phyloP scores from a whole-genome alignment of 495 filamentous ascomycete species.

The Physcia stellaris region DNA sequence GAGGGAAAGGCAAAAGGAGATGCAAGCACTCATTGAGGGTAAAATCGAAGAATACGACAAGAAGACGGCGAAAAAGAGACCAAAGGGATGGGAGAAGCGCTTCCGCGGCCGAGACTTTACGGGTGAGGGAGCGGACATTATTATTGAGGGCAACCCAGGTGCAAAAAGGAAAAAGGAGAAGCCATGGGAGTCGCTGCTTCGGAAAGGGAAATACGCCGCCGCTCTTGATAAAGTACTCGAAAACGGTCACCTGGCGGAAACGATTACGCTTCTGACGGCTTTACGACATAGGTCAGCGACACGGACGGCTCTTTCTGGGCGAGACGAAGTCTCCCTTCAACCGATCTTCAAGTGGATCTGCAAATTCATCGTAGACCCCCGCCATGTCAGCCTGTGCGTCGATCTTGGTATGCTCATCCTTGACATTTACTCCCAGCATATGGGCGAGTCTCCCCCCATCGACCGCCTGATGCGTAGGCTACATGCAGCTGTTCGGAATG shows the following conservation, averaged over 20 bases:
- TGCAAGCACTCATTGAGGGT: slow-evolving; percentile 70
- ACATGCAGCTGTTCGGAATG: slow-evolving; percentile 51
- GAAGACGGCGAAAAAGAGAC: slow-evolving; percentile 51
- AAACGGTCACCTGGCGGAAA: slow-evolving; percentile 41
- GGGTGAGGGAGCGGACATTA: slow-evolving; percentile 74
- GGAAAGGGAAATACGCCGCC: slow-evolving; percentile 58
- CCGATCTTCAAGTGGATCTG: slow-evolving; percentile 75
- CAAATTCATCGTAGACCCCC: slow-evolving; percentile 63
- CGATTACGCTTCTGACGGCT: slow-evolving; percentile 66
- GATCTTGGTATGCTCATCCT: slow-evolving; percentile 69
- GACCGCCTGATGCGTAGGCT: slow-evolving; percentile 50
- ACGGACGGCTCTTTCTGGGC: slow-evolving; percentile 60
- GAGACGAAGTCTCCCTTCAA: slow-evolving; percentile 71
- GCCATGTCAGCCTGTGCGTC: slow-evolving; percentile 60
- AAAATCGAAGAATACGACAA: slow-evolving; percentile 54
- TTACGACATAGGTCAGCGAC: slow-evolving; percentile 81
- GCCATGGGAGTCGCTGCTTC: slow-evolving; percentile 67
- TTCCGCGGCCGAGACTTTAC: slow-evolving; percentile 66
- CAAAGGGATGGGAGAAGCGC: slow-evolving; percentile 53
- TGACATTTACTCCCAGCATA: slow-evolving; percentile 74
- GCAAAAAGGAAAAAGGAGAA: slow-evolving; percentile 46
- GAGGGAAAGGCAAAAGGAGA: slow-evolving; percentile 68
- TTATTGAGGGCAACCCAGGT: slow-evolving; percentile 62
- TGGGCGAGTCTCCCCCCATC: slow-evolving; percentile 60
- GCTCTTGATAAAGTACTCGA: slow-evolving; percentile 71